These are phyloP conservation scores for Yamadazyma diddensiae DNA, from an alignment of 1,139 yeast species.

Conservation along the genomic window DNA sequence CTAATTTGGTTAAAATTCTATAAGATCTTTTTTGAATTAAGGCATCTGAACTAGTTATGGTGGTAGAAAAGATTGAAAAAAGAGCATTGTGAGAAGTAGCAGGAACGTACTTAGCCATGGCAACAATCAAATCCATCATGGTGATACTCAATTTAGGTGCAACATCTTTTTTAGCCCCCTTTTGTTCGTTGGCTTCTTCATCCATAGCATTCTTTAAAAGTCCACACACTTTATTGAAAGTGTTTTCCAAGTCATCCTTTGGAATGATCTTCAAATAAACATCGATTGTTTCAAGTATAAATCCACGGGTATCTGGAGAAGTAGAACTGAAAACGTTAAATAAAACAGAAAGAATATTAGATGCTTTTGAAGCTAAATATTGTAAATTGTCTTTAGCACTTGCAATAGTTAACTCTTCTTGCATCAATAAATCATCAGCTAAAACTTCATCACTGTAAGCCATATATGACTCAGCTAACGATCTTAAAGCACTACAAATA, in stretches of 20 bases:
- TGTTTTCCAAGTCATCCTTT: conserved; percentile 60
- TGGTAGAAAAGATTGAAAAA: conserved; percentile 70
- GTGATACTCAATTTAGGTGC: conserved; percentile 67
- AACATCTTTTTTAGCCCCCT: conserved; percentile 14
- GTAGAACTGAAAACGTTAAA: conserved; percentile 92
- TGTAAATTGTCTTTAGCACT: conserved; percentile 57
- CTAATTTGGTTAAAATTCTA: conserved; percentile 68
- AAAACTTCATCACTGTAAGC: conserved; percentile 60
- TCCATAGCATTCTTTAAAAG: conserved; percentile 74
- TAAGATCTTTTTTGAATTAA: conserved; percentile 87
- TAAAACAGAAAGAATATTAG: conserved; percentile 78
- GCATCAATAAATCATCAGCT: conserved; percentile 54
- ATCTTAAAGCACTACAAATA: conserved; percentile 77
- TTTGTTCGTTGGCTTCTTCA: conserved; percentile 39
- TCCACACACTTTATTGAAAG: conserved; percentile 84
- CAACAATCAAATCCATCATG: conserved; percentile 86
- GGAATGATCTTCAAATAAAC: conserved; percentile 72
- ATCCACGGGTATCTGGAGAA: conserved; percentile 77
- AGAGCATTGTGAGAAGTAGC: conserved; percentile 66
- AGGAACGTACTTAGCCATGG: conserved; percentile 83
- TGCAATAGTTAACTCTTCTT: conserved; percentile 57
- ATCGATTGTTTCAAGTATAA: conserved; percentile 81
- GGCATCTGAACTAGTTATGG: conserved; percentile 53
- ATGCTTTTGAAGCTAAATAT: conserved; percentile 61
- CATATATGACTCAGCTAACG: conserved; percentile 73